Percentiles rank a stretch among this genome's conserved stretches.
phyloP scores from a whole-genome alignment of 371 early-diverging fungal genomes.

The Actinomortierella ambigua region DNA sequence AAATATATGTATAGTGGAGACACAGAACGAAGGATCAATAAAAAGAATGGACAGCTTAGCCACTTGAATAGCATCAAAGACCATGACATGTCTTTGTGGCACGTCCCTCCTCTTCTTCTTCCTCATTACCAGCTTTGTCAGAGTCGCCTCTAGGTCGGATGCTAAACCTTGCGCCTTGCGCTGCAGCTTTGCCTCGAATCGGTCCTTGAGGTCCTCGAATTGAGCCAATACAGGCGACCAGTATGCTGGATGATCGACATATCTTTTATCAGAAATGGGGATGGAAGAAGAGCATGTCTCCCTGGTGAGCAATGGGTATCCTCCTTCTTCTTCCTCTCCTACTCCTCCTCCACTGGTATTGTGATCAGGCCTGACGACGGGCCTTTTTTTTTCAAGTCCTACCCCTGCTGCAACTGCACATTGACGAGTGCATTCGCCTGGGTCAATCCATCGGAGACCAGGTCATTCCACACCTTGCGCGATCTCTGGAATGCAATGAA shows the following conservation, averaged over 20 bases:
- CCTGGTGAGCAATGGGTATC: too few relatives aligned
- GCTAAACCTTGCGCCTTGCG: constrained; percentile 34
- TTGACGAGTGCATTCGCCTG: constrained; percentile 45
- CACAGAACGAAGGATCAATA: neutral
- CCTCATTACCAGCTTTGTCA: constrained; percentile 43
- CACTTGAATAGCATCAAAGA: too few relatives aligned
- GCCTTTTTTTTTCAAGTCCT: too few relatives aligned
- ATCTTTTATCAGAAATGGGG: constrained; percentile 4
- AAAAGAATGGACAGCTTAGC: too few relatives aligned
- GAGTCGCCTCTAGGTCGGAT: constrained; percentile 28
- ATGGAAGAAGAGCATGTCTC: neutral
- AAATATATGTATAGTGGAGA: neutral
- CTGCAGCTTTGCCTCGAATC: constrained; percentile 41
- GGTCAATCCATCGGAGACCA: constrained; percentile 43
- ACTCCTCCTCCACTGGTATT: neutral
- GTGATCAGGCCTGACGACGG: neutral
- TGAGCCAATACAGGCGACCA: constrained; percentile 39
- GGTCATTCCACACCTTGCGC: constrained; percentile 44
- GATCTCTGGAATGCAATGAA: constrained; percentile 33
- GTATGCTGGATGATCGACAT: constrained; percentile 36
- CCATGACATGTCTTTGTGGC: too few relatives aligned
- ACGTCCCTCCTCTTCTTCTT: too few relatives aligned
- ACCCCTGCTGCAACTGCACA: constrained; percentile 46
- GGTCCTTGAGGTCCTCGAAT: constrained; percentile 40
- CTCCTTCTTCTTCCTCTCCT: too few relatives aligned